Base-by-base conservation (phyloP, 768 basidiomycete species). In the Rhodosporidiobolus odoratus region DNA sequence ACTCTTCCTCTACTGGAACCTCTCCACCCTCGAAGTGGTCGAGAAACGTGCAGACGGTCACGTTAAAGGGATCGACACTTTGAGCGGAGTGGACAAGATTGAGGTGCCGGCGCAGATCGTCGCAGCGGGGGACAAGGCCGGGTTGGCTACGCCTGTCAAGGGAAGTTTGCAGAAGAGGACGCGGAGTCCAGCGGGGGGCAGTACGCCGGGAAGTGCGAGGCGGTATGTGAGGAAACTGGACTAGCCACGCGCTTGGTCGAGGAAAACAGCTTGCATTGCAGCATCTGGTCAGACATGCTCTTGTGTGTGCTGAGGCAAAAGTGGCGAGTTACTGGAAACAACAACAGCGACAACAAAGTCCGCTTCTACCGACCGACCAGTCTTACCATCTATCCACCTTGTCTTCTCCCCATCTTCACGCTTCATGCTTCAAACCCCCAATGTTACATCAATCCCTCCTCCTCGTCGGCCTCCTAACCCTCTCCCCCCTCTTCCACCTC, bases 1-100 rank as follows among this genome's bases (percentile, higher is more conserved):
- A 58, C 68, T 76, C 65, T 2, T 72, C 27, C 30, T 52, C 41
- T 76, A 75, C 61, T 65, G 68, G 53, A 62, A 54, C 35, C 53
- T 50, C 32, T 8, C 17, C 34, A 25, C 25, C 35, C 19, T 37
- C 54, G 64, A 37, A 27, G 15, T 25, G 10, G 15, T 45, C 54
- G 45, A 27, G 15, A 45, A 56, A 35, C 35, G n/a, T 41, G 12
- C 35, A 16, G 48, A 34, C 35, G 32, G 53, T 35, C 27, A 17
- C 27, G 5, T 43, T 41, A 21, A 30, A 23, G 4, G 9, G 10
- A 45, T 6, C 12, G 16, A 45, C 21, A 17, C 19, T 10, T 27
- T 25, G 4, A 6, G 50, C 27, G 56, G n/a, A 40, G 62, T 65
- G 54, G 34, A 54, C 1, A 34, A 52, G 27, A 40, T 16, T 17